Percentiles rank a stretch among this genome's conserved stretches.
phyloP scores from a whole-genome alignment of 2,329 filamentous ascomycete species.

The Diaporthe sp. region DNA sequence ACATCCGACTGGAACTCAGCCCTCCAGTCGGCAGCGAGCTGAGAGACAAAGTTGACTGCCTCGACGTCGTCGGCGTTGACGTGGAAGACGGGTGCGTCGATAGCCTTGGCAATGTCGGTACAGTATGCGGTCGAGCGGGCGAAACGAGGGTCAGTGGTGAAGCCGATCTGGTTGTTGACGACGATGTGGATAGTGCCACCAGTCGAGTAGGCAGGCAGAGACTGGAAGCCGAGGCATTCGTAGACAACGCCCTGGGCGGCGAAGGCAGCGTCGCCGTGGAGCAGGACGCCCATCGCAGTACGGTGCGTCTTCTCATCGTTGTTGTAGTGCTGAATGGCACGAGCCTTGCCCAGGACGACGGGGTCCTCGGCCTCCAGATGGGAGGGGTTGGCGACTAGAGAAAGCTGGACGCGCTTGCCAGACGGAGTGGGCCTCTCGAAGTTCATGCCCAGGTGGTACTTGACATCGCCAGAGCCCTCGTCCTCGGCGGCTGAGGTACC shows the following conservation, averaged over 20 bases:
- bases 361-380: conserved; percentile 98
- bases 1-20: conserved; percentile 99
- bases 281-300: conserved; percentile 92
- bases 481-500: conserved; percentile 88
- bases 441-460: conserved; percentile 99
- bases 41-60: conserved; percentile 97
- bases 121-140: conserved; percentile 98
- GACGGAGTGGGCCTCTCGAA: conserved; percentile 98
- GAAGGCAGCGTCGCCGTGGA: conserved; percentile 97
- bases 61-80: conserved; percentile 99
- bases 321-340: conserved; percentile 99
- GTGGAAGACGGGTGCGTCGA: conserved; percentile 98
- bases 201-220: conserved; percentile 94
- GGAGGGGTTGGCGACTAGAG: conserved; percentile 96
- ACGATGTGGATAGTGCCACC: conserved; percentile 97
- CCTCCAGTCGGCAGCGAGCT: conserved; percentile 96
- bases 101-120: conserved; percentile 98
- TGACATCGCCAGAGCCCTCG: conserved; percentile 98
- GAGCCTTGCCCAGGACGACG: conserved; percentile 96
- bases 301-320: conserved; percentile 90
- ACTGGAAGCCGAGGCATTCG: conserved; percentile 97
- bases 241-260: conserved; percentile 97
- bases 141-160: conserved; percentile 98
- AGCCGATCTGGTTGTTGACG: conserved; percentile 99
- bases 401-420: conserved; percentile 98